Evolutionary conservation across 129 eudicot genomes (phyloP).

Genomic region (Centaurea solstitialis): DNA sequence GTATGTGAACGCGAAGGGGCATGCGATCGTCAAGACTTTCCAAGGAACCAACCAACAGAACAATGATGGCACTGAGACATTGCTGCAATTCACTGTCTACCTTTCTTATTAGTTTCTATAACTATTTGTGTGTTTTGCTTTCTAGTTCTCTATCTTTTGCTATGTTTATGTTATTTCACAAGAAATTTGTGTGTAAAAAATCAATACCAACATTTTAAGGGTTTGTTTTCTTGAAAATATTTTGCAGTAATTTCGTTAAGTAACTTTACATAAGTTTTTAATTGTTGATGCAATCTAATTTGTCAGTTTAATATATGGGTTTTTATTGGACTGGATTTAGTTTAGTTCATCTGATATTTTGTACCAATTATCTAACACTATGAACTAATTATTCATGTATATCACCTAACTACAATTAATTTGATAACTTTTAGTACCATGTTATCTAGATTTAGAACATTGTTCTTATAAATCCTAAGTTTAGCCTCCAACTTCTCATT

Average conservation of each 20-base stretch:
- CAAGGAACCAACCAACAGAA: constrained; percentile 42
- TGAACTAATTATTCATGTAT: too few relatives aligned
- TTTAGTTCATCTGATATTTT: too few relatives aligned
- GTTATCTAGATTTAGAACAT: too few relatives aligned
- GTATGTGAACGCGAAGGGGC: constrained; percentile 69
- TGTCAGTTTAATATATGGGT: too few relatives aligned
- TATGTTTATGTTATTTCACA: not conserved
- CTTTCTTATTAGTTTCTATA: constrained; percentile 42
- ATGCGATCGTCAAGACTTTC: constrained; percentile 44
- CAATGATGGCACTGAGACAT: constrained; percentile 74
- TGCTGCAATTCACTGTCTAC: constrained; percentile 56
- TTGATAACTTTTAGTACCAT: too few relatives aligned
- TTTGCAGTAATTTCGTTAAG: not conserved
- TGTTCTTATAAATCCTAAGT: too few relatives aligned
- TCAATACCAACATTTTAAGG: not conserved
- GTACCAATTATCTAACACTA: too few relatives aligned
- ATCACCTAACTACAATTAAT: too few relatives aligned
- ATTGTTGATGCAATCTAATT: too few relatives aligned
- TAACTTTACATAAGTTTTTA: too few relatives aligned
- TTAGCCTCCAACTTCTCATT: too few relatives aligned
- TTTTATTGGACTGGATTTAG: too few relatives aligned
- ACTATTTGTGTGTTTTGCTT: not conserved
- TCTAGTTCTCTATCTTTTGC: not conserved
- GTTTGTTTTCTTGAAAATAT: not conserved
- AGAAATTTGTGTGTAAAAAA: not conserved